Evolutionary conservation across 2,329 filamentous ascomycete genomes (phyloP).

Genomic region (Calonectria hawksworthii): DNA sequence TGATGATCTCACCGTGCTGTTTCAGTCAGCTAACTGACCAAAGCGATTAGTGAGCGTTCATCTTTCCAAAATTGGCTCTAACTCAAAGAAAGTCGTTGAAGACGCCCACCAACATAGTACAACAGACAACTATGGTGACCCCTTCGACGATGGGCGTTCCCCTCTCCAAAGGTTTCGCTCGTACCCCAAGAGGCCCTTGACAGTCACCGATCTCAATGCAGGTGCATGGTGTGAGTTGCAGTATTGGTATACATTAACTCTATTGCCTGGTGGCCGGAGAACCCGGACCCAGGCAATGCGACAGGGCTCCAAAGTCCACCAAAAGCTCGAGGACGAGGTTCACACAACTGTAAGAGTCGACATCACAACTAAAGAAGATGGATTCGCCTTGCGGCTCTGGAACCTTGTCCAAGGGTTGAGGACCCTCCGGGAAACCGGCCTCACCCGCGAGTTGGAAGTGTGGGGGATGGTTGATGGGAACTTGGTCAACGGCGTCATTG

Average conservation of each 20-base stretch:
- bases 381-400: conserved; percentile 87
- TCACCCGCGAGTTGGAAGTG: conserved; percentile 83
- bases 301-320: conserved; percentile 83
- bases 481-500: conserved; percentile 90
- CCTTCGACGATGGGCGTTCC: conserved; percentile 54
- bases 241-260: conserved; percentile 88
- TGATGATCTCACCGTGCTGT: conserved; percentile 30
- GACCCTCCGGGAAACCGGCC: conserved; percentile 77
- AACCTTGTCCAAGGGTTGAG: conserved; percentile 90
- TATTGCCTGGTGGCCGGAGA: conserved; percentile 78
- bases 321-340: conserved; percentile 87
- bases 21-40: conserved; percentile 69
- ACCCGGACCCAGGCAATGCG: conserved; percentile 87
- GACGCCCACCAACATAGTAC: conserved; percentile 21
- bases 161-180: conserved; percentile 86
- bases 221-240: conserved; percentile 97
- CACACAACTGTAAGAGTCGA: conserved; percentile 82
- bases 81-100: conserved; percentile 29
- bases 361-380: conserved; percentile 82
- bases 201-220: conserved; percentile 88
- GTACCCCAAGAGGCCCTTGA: conserved; percentile 82
- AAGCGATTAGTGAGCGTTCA: conserved; percentile 75
- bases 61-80: conserved; percentile 46
- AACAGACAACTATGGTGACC: conserved; percentile 17
- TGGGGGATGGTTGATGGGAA: conserved; percentile 89